phyloP scores from a whole-genome alignment of 2,329 filamentous ascomycete genomes.

The Ilyonectria sp. region DNA sequence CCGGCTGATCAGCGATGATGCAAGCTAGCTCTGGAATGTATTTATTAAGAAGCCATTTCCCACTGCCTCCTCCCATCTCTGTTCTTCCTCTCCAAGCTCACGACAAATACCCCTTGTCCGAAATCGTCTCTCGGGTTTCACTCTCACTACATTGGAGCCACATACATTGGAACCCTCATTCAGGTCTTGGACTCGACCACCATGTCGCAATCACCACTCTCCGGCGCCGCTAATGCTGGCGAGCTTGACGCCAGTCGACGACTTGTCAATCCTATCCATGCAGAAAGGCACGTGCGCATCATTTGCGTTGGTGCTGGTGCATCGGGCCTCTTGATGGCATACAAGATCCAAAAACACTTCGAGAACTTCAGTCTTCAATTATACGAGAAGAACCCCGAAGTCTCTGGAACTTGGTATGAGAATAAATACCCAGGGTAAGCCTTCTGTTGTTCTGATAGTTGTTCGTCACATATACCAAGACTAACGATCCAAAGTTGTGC shows the following conservation, averaged over 20 bases:
- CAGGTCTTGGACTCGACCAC: background rate
- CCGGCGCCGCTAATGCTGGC: slow-evolving; percentile 33
- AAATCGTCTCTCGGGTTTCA: background rate
- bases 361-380: slow-evolving; percentile 47
- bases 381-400: slow-evolving; percentile 70
- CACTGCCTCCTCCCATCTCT: background rate
- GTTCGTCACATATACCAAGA: background rate
- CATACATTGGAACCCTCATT: background rate
- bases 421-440: slow-evolving; percentile 68
- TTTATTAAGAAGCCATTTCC: slow-evolving; percentile 15
- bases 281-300: slow-evolving; percentile 40
- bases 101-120: background rate
- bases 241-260: slow-evolving; percentile 36
- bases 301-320: slow-evolving; percentile 36
- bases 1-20: background rate
- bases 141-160: background rate
- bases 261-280: slow-evolving; percentile 38
- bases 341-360: slow-evolving; percentile 35
- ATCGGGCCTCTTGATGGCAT: slow-evolving; percentile 30
- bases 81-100: background rate
- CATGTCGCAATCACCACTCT: slow-evolving; percentile 34
- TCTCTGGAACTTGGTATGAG: slow-evolving; percentile 73
- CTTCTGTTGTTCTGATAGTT: background rate
- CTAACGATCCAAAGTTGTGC: slow-evolving; percentile 53
- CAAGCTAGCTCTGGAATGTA: background rate